Percentiles rank a stretch among this genome's conserved stretches.
phyloP scores from a whole-genome alignment of 73 alveolate species.

The Paramecium biaurelia region DNA sequence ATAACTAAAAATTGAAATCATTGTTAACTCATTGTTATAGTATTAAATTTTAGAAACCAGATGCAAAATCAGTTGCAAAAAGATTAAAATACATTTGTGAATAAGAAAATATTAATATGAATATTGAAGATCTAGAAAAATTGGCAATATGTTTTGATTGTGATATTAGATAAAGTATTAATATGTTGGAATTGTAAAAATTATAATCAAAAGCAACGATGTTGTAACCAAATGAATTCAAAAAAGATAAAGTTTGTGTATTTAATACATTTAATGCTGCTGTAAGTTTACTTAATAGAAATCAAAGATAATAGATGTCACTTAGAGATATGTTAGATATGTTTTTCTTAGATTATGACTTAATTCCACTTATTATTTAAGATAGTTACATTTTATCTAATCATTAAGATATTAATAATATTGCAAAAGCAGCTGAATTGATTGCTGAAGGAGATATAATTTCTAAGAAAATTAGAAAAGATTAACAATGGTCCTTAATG shows the following conservation, averaged over 20 bases:
- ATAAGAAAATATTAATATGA: slow-evolving; percentile 73
- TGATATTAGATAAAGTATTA: slow-evolving; percentile 88
- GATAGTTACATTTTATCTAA: slow-evolving; percentile 80
- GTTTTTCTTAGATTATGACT: slow-evolving; percentile 88
- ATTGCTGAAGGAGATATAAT: slow-evolving; percentile 92
- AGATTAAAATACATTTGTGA: slow-evolving; percentile 76
- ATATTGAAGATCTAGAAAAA: slow-evolving; percentile 66
- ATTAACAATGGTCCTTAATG: slow-evolving; percentile 90
- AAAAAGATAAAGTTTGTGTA: slow-evolving; percentile 77
- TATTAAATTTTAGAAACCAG: slow-evolving; percentile 88
- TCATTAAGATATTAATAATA: slow-evolving; percentile 59
- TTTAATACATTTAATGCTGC: slow-evolving; percentile 84
- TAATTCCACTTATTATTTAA: slow-evolving; percentile 87
- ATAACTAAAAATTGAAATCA: slow-evolving; percentile 78
- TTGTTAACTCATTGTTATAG: slow-evolving; percentile 90
- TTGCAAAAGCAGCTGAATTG: slow-evolving; percentile 85
- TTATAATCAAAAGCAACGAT: not conserved
- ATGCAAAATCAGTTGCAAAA: slow-evolving; percentile 65
- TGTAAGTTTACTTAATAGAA: slow-evolving; percentile 70
- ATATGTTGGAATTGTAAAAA: slow-evolving; percentile 59
- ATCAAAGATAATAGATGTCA: slow-evolving; percentile 67
- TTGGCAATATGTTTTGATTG: slow-evolving; percentile 81
- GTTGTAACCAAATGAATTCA: not conserved
- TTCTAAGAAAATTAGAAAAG: slow-evolving; percentile 69
- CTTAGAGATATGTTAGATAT: slow-evolving; percentile 82